Evolutionary conservation across 768 basidiomycete genomes (phyloP).

Genomic region (Panellus pusillus): DNA sequence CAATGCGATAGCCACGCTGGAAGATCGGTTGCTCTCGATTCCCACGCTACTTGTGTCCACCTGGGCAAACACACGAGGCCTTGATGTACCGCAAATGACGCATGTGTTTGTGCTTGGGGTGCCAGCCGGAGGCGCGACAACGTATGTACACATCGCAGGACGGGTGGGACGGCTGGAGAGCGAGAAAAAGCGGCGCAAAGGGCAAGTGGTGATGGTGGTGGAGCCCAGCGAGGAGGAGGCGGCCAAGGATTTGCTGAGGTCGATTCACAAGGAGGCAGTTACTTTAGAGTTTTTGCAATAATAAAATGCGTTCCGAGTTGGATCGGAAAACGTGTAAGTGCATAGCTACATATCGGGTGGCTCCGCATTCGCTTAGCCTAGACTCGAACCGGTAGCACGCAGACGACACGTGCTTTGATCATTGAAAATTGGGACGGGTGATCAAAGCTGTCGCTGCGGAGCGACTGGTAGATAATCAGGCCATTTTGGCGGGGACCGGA

Average conservation of each 20-base stretch:
- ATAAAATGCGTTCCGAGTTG: not conserved
- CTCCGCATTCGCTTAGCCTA: no score
- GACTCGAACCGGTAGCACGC: no score
- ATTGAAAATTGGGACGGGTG: no score
- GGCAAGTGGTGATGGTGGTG: constrained; percentile 67
- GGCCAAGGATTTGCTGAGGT: constrained; percentile 28
- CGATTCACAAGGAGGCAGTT: constrained; percentile 13
- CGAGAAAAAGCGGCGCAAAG: constrained; percentile 37
- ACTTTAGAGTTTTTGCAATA: constrained; percentile 15
- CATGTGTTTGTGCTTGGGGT: constrained; percentile 77
- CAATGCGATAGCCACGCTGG: constrained; percentile 62
- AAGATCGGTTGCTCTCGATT: constrained; percentile 46
- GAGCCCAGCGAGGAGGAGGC: constrained; percentile 32
- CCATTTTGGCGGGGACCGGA: no score
- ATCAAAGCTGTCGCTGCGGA: no score
- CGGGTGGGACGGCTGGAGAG: constrained; percentile 68
- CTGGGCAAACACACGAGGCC: constrained; percentile 66
- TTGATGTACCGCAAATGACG: constrained; percentile 68
- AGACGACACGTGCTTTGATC: no score
- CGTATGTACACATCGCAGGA: constrained; percentile 70
- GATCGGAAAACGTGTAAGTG: not conserved
- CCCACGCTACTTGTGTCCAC: constrained; percentile 70
- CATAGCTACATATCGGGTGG: not conserved
- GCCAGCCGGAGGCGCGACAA: constrained; percentile 46
- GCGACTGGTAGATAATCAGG: no score